Conservation (phyloP, 2,329 filamentous ascomycete species). For the Exophiala xenobiotica region DNA sequence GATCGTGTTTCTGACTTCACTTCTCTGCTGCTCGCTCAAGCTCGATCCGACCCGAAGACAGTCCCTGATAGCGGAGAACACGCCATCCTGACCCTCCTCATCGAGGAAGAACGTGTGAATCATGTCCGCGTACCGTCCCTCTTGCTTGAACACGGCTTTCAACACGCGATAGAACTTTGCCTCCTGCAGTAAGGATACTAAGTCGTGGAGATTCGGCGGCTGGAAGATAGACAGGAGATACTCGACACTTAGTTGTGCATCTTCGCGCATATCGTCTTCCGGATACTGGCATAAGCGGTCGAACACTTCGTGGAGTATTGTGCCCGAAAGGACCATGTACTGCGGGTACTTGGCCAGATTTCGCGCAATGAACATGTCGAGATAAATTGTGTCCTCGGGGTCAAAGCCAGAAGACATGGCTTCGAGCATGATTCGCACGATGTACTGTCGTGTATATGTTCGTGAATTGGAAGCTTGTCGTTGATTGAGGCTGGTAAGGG, state of each 20-base stretch:
- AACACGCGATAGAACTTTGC: conserved; percentile 88
- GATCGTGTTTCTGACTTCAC: conserved; percentile 69
- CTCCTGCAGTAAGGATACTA: conserved; percentile 74
- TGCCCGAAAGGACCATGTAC: conserved; percentile 86
- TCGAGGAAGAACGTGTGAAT: conserved; percentile 84
- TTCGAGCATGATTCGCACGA: conserved; percentile 85
- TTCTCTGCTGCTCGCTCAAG: conserved; percentile 67
- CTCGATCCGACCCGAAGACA: conserved; percentile 66
- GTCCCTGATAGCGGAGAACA: conserved; percentile 78
- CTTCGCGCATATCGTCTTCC: conserved; percentile 75
- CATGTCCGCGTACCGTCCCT: conserved; percentile 76
- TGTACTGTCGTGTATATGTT: conserved; percentile 70
- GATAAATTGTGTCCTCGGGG: conserved; percentile 80
- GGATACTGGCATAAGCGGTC: conserved; percentile 82
- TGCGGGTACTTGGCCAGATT: conserved; percentile 96
- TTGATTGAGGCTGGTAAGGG: conserved; percentile 62
- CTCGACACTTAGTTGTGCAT: conserved; percentile 95
- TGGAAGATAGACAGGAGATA: conserved; percentile 93
- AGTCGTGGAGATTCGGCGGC: conserved; percentile 71
- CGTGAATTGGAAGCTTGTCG: conserved; percentile 39
- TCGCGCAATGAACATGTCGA: conserved; percentile 97
- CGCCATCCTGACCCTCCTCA: conserved; percentile 66
- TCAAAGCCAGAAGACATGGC: conserved; percentile 81
- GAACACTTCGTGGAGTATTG: conserved; percentile 77
- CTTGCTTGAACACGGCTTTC: conserved; percentile 79